Evolutionary conservation across 2,329 filamentous ascomycete genomes (phyloP).

Genomic region (Exophiala phaeomuriformis): DNA sequence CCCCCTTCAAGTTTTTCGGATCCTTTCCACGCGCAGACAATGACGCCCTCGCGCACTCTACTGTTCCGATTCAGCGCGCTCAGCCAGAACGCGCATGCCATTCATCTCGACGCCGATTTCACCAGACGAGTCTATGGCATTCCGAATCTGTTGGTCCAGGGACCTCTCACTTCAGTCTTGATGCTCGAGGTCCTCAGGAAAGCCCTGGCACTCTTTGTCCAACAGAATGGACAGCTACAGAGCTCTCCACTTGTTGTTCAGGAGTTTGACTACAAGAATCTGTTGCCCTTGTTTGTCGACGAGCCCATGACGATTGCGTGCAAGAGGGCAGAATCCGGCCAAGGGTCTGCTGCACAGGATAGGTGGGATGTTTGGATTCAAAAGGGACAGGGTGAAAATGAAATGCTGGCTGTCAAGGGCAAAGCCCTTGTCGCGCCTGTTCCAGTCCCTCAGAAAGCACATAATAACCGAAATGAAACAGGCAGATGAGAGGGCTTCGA

Average conservation of each 20-base stretch:
- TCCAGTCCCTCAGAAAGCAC: neutral
- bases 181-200: constrained; percentile 58
- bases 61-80: constrained; percentile 88
- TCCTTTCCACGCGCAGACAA: constrained; percentile 50
- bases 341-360: constrained; percentile 28
- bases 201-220: neutral
- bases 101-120: constrained; percentile 74
- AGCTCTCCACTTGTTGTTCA: constrained; percentile 36
- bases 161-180: constrained; percentile 70
- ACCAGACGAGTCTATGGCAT: constrained; percentile 66
- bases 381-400: constrained; percentile 16
- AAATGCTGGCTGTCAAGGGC: constrained; percentile 18
- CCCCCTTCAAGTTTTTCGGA: constrained; percentile 31
- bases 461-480: no score
- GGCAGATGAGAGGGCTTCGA: no score
- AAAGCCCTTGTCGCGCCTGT: constrained; percentile 5
- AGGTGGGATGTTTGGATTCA: constrained; percentile 49
- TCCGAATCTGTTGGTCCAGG: constrained; percentile 71
- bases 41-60: constrained; percentile 62
- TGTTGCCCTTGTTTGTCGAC: constrained; percentile 70
- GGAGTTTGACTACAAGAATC: constrained; percentile 68
- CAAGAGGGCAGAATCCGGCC: constrained; percentile 32
- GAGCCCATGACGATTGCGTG: constrained; percentile 66
- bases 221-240: neutral
- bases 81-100: constrained; percentile 84